Conservation (phyloP, 1,139 yeast species). For the Sugiyamaella japonica region DNA sequence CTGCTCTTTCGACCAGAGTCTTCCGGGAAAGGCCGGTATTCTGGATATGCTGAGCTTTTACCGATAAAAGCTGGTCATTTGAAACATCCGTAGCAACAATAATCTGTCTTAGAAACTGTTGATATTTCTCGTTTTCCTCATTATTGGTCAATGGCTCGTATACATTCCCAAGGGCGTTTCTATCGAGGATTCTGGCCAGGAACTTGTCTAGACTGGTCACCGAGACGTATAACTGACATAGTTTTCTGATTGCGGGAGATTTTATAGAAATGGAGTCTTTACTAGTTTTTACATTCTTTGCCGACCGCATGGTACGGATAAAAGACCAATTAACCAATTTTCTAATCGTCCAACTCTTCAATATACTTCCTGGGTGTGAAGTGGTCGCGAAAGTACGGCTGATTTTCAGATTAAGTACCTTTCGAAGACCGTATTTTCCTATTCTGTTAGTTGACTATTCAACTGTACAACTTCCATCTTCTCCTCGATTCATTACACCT, state of each 20-base stretch:
- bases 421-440: no score
- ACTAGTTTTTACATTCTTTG: not conserved
- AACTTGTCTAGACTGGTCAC: constrained; percentile 6
- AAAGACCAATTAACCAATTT: no score
- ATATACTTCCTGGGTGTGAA: not conserved
- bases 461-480: no score
- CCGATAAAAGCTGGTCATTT: not conserved
- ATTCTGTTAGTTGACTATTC: no score
- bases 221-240: not conserved
- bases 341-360: no score
- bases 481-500: no score
- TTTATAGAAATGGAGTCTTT: not conserved
- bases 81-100: not conserved
- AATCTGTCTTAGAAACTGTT: not conserved
- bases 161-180: not conserved
- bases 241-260: not conserved
- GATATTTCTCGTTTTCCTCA: not conserved
- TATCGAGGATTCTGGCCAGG: constrained; percentile 2
- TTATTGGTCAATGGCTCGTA: not conserved
- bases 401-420: no score
- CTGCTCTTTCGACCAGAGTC: not conserved
- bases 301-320: not conserved
- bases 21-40: not conserved
- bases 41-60: not conserved
- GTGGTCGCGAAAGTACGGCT: not conserved